Percentiles rank a stretch among this genome's conserved stretches.
phyloP scores from a whole-genome alignment of 2,329 filamentous ascomycete species.

The Endocalyx cinctus region DNA sequence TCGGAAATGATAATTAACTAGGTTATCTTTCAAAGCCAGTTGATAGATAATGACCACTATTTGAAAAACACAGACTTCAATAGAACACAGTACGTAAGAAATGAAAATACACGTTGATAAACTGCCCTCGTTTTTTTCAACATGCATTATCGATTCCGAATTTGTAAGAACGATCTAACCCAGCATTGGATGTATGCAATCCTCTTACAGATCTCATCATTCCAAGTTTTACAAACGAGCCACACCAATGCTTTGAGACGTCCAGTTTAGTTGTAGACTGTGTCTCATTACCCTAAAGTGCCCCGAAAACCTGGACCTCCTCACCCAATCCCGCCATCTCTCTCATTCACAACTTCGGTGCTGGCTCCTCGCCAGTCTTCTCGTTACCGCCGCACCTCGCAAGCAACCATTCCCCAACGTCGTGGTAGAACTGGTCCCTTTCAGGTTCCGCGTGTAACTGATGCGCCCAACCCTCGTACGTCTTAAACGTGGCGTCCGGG shows the following conservation, averaged over 20 bases:
- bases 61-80: neutral
- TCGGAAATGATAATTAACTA: too few relatives aligned
- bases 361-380: constrained; percentile 3
- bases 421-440: constrained; percentile 50
- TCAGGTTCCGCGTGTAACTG: constrained; percentile 61
- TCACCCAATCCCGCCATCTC: neutral
- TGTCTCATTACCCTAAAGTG: too few relatives aligned
- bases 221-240: neutral
- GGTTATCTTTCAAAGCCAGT: too few relatives aligned
- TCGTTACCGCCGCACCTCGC: constrained; percentile 27
- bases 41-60: neutral
- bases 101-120: neutral
- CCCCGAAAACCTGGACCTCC: too few relatives aligned
- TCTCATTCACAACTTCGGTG: constrained; percentile 16
- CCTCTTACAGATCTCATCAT: neutral
- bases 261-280: too few relatives aligned
- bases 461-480: constrained; percentile 76
- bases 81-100: neutral
- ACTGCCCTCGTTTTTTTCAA: neutral
- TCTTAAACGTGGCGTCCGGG: constrained; percentile 65
- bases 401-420: constrained; percentile 65
- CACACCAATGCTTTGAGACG: too few relatives aligned
- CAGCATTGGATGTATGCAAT: too few relatives aligned
- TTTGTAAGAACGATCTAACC: too few relatives aligned
- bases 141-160: too few relatives aligned